Conservation (phyloP, 2,329 filamentous ascomycete species). For the Botrytis cinerea region DNA sequence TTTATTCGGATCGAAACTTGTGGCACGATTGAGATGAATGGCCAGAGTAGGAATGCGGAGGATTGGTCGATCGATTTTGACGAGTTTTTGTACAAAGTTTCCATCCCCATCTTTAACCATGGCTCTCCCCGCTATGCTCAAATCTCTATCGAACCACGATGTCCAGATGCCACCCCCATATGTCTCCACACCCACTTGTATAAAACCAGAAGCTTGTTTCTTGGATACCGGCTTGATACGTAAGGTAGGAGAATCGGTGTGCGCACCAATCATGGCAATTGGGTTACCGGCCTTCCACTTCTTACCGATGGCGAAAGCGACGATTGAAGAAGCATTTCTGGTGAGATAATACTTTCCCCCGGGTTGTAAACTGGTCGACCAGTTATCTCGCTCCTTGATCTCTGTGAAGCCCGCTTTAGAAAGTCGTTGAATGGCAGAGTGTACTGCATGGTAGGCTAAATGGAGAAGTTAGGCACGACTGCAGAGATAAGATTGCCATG, state of each 20-base stretch:
- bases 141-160: conserved; percentile 95
- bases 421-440: conserved; percentile 73
- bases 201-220: conserved; percentile 80
- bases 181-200: conserved; percentile 94
- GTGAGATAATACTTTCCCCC: conserved; percentile 97
- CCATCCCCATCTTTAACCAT: conserved; percentile 76
- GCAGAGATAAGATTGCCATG: conserved; percentile 53
- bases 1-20: conserved; percentile 92
- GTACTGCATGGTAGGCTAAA: conserved; percentile 78
- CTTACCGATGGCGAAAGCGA: conserved; percentile 87
- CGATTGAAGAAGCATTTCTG: conserved; percentile 86
- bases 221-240: conserved; percentile 94
- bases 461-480: conserved; percentile 12
- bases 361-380: conserved; percentile 75
- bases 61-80: conserved; percentile 89
- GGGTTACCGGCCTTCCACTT: conserved; percentile 92
- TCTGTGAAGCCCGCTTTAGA: conserved; percentile 81
- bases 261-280: conserved; percentile 89
- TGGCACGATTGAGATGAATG: conserved; percentile 86
- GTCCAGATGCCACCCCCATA: conserved; percentile 98
- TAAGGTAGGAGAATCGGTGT: conserved; percentile 92
- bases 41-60: conserved; percentile 90
- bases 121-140: conserved; percentile 85
- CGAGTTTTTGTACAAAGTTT: conserved; percentile 76
- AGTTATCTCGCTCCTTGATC: conserved; percentile 88